phyloP scores from a whole-genome alignment of 345 rosid genomes.

The Eucalyptus erythrocorys region DNA sequence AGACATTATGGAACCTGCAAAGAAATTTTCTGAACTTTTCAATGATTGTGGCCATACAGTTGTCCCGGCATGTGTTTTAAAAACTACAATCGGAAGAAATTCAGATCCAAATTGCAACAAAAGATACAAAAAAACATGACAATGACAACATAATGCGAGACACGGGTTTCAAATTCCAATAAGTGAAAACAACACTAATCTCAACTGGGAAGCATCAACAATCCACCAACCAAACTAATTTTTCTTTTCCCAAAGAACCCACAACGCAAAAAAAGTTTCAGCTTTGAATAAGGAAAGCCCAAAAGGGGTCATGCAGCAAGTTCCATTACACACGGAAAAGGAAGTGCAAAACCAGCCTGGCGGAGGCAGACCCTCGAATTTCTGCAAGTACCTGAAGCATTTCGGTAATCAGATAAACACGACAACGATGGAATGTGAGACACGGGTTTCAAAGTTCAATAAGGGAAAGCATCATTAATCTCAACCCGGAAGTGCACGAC shows the following conservation, averaged over 20 bases:
- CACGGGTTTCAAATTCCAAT: background rate
- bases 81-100: background rate
- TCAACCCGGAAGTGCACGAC: background rate
- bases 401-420: background rate
- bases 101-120: background rate
- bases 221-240: background rate
- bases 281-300: background rate
- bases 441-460: too few relatives aligned
- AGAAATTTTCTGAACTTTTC: background rate
- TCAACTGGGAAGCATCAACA: background rate
- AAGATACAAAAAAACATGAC: background rate
- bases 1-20: conserved; percentile 57
- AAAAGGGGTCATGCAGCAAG: background rate
- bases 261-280: background rate
- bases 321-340: background rate
- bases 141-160: fast-evolving
- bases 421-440: background rate
- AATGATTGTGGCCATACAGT: background rate
- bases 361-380: background rate
- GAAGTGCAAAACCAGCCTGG: background rate
- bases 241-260: too few relatives aligned
- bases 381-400: background rate
- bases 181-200: background rate
- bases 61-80: background rate
- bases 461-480: background rate